These are phyloP conservation scores for Aegilops bicornis DNA, from an alignment of 176 grass and related monocot genomes.

Conservation along the genomic window DNA sequence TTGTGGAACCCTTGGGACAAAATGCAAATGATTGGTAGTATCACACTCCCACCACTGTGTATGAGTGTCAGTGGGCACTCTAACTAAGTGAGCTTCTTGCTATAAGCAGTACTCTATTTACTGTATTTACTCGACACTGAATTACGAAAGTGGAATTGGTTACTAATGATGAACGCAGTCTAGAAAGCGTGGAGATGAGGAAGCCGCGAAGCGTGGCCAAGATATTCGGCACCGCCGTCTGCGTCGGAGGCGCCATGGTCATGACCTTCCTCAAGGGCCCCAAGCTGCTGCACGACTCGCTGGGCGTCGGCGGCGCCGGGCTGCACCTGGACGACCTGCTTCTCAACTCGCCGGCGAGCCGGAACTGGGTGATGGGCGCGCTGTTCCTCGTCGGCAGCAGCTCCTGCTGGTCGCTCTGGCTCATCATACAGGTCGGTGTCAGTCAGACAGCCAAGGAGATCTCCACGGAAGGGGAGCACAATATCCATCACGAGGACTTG, in stretches of 20 bases:
- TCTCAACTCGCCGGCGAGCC: not conserved
- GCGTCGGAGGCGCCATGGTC: slow-evolving; percentile 55
- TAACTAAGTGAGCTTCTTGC: too few species aligned
- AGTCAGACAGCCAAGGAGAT: not conserved
- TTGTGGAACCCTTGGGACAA: not conserved
- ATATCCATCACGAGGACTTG: not conserved
- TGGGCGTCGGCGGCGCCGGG: not conserved
- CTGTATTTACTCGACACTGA: not conserved
- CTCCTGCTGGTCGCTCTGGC: slow-evolving; percentile 77
- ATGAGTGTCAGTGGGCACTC: not conserved
- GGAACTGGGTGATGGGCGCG: slow-evolving; percentile 41
- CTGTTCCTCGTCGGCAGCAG: slow-evolving; percentile 53
- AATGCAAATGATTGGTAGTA: not conserved
- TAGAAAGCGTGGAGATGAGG: slow-evolving; percentile 42
- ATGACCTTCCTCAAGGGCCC: slow-evolving; percentile 72
- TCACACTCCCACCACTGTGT: not conserved
- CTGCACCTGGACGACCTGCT: not conserved
- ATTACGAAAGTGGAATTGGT: not conserved
- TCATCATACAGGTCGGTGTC: slow-evolving; percentile 55
- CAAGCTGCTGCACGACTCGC: slow-evolving; percentile 32
- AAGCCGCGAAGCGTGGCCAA: slow-evolving; percentile 59
- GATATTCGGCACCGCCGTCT: slow-evolving; percentile 58
- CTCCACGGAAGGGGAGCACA: not conserved
- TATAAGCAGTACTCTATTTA: too few species aligned
- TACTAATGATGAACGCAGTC: slow-evolving; percentile 10